A percentile compares a stretch with the other conserved stretches of the same genome.
Evolutionary conservation across 208 protist species (phyloP).

Genomic region (Entamoeba histolytica): DNA sequence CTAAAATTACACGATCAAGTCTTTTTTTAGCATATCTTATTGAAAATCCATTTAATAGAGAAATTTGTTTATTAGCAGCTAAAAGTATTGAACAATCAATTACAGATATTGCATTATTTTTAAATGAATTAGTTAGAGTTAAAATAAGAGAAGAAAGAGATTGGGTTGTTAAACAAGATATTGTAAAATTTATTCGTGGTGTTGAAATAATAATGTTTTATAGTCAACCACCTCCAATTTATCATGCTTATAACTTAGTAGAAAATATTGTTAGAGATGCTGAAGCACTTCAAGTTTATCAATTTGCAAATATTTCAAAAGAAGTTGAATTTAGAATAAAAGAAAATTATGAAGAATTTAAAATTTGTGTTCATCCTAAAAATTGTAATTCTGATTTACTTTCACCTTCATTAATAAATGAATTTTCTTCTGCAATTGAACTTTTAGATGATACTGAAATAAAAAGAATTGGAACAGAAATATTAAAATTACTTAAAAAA

Average conservation of each 20-base stretch:
- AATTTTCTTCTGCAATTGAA: neutral
- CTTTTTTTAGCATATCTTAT: neutral
- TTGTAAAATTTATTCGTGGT: neutral
- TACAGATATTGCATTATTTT: neutral
- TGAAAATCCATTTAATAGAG: neutral
- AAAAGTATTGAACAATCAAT: neutral
- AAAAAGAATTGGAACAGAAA: neutral
- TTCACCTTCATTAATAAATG: neutral
- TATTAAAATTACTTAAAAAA: neutral
- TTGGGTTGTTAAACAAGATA: neutral
- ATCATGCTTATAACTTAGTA: neutral
- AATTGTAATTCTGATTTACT: neutral
- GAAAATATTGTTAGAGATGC: neutral
- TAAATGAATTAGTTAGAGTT: neutral
- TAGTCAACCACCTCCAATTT: neutral
- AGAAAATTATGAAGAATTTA: neutral
- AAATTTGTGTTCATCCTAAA: neutral
- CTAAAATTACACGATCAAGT: neutral
- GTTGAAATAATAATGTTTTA: neutral
- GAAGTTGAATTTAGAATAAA: neutral
- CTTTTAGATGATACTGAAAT: neutral
- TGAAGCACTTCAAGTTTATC: neutral
- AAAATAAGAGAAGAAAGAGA: neutral
- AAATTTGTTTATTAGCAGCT: neutral
- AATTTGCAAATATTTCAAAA: neutral